phyloP scores from a whole-genome alignment of 1,284 basidiomycete species.

The Cryptococcus sp. region DNA sequence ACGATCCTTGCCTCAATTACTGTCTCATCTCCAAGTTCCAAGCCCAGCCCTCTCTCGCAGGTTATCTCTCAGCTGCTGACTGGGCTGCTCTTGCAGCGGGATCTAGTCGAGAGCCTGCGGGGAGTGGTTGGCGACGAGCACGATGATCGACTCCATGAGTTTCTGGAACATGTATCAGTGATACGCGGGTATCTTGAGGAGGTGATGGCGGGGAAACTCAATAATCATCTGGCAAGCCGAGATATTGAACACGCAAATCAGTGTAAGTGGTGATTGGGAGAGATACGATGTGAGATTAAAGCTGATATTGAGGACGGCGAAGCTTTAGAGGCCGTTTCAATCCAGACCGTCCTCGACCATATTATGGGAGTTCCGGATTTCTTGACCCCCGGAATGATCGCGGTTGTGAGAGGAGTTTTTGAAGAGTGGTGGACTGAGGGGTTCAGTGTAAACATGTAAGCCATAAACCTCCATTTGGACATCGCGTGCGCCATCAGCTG shows the following conservation, averaged over 20 bases:
- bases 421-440: slow-evolving; percentile 9
- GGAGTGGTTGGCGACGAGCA: slow-evolving; percentile 7
- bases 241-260: background rate
- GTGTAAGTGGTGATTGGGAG: background rate
- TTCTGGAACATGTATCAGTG: slow-evolving; percentile 4
- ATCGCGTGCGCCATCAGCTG: background rate
- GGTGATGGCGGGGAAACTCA: background rate
- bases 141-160: slow-evolving; percentile 1
- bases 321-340: slow-evolving; percentile 5
- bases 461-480: background rate
- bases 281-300: background rate
- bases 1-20: slow-evolving; percentile 1
- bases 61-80: slow-evolving; percentile 3
- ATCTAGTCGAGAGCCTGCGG: slow-evolving; percentile 3
- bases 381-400: slow-evolving; percentile 13
- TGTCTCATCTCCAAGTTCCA: background rate
- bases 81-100: slow-evolving; percentile 11
- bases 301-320: background rate
- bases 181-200: slow-evolving; percentile 5
- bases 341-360: slow-evolving; percentile 6
- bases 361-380: slow-evolving; percentile 9
- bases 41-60: slow-evolving; percentile 1
- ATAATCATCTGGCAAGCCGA: background rate
- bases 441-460: slow-evolving; percentile 4
- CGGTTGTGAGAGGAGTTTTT: background rate